Conservation (phyloP, 768 basidiomycete species). For the Serendipita vermifera region DNA sequence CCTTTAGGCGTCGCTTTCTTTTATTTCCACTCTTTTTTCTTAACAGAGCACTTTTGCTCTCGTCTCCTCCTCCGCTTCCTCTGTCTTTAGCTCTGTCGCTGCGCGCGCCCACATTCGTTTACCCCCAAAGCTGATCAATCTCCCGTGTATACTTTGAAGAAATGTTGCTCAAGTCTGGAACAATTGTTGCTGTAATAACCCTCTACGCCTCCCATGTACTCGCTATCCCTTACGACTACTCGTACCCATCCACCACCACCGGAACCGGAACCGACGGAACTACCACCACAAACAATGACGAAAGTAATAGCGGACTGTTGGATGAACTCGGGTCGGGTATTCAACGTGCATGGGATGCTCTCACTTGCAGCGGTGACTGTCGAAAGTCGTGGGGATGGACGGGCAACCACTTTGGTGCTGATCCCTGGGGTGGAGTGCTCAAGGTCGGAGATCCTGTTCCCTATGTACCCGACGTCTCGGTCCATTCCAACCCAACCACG, state of each 20-base stretch:
- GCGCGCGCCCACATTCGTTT: slow-evolving; percentile 9
- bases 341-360: slow-evolving; percentile 4
- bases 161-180: not conserved
- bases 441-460: slow-evolving; percentile 23
- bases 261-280: not conserved
- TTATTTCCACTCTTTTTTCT: not conserved
- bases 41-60: not conserved
- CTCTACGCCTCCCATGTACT: not conserved
- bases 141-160: not conserved
- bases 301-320: not conserved
- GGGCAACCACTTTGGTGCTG: slow-evolving; percentile 37
- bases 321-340: not conserved
- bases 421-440: slow-evolving; percentile 45
- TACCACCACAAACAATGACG: not conserved
- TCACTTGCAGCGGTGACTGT: slow-evolving; percentile 29
- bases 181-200: slow-evolving; percentile 7
- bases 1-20: too few species aligned
- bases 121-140: not conserved
- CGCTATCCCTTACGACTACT: not conserved
- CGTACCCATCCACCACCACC: too few species aligned
- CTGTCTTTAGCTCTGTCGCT: slow-evolving; percentile 6
- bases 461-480: slow-evolving; percentile 26
- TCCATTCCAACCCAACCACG: slow-evolving; percentile 1
- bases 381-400: slow-evolving; percentile 35
- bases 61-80: not conserved